Percentiles rank a stretch among this genome's conserved stretches.
These are phyloP conservation scores for Annulohypoxylon maeteangense DNA, from an alignment of 495 filamentous ascomycete species.

Conservation along the genomic window DNA sequence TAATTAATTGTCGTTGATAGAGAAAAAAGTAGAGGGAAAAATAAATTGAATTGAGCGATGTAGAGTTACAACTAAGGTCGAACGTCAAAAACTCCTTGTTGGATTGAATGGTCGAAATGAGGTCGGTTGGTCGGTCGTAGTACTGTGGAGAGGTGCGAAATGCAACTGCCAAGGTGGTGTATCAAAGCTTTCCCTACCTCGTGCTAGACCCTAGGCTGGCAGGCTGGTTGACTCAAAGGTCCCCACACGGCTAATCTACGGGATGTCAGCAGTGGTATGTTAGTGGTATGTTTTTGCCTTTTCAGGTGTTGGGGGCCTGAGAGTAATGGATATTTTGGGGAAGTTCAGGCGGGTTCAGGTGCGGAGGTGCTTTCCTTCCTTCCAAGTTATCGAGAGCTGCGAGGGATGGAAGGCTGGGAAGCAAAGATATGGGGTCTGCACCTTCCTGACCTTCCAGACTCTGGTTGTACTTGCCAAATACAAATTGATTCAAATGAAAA, in stretches of 20 bases:
- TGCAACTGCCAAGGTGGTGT: constrained; percentile 31
- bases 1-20: not conserved
- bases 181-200: constrained; percentile 27
- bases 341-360: constrained; percentile 11
- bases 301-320: not conserved
- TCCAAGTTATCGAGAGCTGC: not conserved
- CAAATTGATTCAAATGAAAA: not conserved
- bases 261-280: constrained; percentile 26
- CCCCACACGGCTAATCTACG: constrained; percentile 34
- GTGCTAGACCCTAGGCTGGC: not conserved
- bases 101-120: constrained; percentile 40
- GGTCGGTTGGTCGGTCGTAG: constrained; percentile 32
- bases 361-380: constrained; percentile 15
- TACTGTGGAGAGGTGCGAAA: constrained; percentile 35
- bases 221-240: constrained; percentile 1
- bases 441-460: not conserved
- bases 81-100: constrained; percentile 27
- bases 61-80: constrained; percentile 10
- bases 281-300: constrained; percentile 39
- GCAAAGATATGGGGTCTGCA: not conserved
- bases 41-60: constrained; percentile 21
- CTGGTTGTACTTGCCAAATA: not conserved
- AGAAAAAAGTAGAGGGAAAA: not conserved
- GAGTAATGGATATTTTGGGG: constrained; percentile 1
- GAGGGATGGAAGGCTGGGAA: constrained; percentile 1